Evolutionary conservation across 106 monocot species (phyloP), one percentile per base, ranked within the genome.

Genomic region (Narthecium ossifragum): DNA sequence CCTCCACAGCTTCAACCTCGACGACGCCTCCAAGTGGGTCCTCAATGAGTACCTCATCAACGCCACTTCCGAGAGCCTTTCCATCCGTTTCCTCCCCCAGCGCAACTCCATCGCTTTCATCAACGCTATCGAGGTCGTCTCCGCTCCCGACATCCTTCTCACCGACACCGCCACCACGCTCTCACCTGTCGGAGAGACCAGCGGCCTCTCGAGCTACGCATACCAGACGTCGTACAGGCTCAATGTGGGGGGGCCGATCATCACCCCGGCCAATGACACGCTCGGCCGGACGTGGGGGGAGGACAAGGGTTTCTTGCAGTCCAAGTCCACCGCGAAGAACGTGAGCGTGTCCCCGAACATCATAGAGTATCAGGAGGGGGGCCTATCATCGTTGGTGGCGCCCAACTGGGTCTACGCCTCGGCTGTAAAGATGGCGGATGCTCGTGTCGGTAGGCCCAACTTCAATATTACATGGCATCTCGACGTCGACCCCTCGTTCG

Each of bases 101-200:
- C 59, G 62, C 18, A 62, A 67, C 59, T 93, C 92, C 20, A 63
- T 59, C 12, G 93, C 93, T 2, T 93, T 82, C 73, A 60, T 93
- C 74, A 93, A 93, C 69, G 93, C 34, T 68, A 79, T 93, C 6
- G 93, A 93, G 71, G 65, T 93, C 6, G 78, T 93, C 43, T 82
- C 88, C 15, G 93, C 85, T 0, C 93, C 93, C 3, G 68, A 73
- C 21, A 12, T 39, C 11, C 65, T 93, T 46, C 31, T 93, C 51
- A 5, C 75, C 9, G 78, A 88, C 41, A 9, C 53, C 6, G 88
- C 78, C 13, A 38, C 69, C 53, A 34, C 47, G 6, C 63, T 88
- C 28, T 62, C 46, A 18, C 80, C 84, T 12, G 57, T 78, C 1
- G 72, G 63, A 8, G 64, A 66, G 4, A 31, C 62, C 54, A 7